Percentiles rank a stretch among this genome's conserved stretches.
phyloP scores from a whole-genome alignment of 768 basidiomycete genomes.

The Gyrodon lividus region DNA sequence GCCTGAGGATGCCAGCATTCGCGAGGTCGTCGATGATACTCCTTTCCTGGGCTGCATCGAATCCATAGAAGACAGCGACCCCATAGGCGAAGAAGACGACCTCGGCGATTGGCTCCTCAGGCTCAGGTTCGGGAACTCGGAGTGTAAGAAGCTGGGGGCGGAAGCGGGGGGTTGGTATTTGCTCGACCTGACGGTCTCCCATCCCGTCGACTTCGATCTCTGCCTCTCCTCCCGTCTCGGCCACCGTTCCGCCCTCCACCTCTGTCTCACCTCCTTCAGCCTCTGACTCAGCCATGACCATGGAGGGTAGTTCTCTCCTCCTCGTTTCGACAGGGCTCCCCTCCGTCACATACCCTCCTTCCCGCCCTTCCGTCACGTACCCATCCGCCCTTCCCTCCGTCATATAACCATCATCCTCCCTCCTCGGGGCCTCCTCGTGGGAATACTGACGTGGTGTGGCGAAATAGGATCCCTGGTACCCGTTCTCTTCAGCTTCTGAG shows the following conservation, averaged over 20 bases:
- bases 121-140: slow-evolving; percentile 9
- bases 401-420: slow-evolving; percentile 22
- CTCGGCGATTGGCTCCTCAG: slow-evolving; percentile 59
- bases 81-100: slow-evolving; percentile 85
- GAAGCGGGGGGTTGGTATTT: slow-evolving; percentile 3
- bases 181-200: neutral
- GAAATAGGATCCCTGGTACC: slow-evolving; percentile 88
- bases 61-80: slow-evolving; percentile 89
- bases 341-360: slow-evolving; percentile 25
- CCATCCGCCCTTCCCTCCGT: slow-evolving; percentile 43
- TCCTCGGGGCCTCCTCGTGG: slow-evolving; percentile 17
- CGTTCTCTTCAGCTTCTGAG: slow-evolving; percentile 86
- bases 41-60: slow-evolving; percentile 75
- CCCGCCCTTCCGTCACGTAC: slow-evolving; percentile 45
- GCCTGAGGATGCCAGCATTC: slow-evolving; percentile 64
- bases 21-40: slow-evolving; percentile 83
- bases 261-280: slow-evolving; percentile 11
- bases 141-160: neutral
- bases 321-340: slow-evolving; percentile 16
- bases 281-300: slow-evolving; percentile 9
- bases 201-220: slow-evolving; percentile 10
- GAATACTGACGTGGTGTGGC: slow-evolving; percentile 21
- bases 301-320: slow-evolving; percentile 1
- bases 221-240: slow-evolving; percentile 2
- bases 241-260: neutral